Evolutionary conservation across 2,329 filamentous ascomycete genomes (phyloP).

Genomic region (Neoarthrinium moseri): DNA sequence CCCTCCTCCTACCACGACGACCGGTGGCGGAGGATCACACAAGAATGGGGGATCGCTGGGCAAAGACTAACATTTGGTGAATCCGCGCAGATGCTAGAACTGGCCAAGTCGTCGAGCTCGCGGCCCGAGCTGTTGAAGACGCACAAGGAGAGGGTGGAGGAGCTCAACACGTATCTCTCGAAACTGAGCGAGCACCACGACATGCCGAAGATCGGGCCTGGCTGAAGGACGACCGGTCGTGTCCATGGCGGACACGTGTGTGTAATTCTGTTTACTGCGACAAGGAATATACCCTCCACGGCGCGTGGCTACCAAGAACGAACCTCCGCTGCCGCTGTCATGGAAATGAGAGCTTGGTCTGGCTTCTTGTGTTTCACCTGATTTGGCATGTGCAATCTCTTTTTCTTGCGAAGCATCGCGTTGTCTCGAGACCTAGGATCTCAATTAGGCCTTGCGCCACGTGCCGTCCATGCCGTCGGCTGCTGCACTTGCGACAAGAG

Average conservation of each 20-base stretch:
- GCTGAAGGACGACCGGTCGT: conserved; percentile 32
- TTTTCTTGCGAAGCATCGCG: no score
- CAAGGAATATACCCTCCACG: not conserved
- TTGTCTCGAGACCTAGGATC: no score
- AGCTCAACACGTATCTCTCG: conserved; percentile 90
- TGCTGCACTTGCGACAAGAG: not conserved
- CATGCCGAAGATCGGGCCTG: conserved; percentile 73
- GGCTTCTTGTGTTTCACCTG: not conserved
- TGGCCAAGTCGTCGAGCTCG: conserved; percentile 59
- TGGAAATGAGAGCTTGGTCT: no score
- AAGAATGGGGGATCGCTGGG: conserved; percentile 5
- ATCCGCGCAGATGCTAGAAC: conserved; percentile 72
- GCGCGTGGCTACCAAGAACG: no score
- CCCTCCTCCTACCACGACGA: not conserved
- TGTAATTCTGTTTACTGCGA: not conserved
- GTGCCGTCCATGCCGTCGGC: not conserved
- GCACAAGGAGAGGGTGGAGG: conserved; percentile 94
- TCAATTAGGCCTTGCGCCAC: not conserved
- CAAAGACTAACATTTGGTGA: not conserved
- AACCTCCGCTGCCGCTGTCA: no score
- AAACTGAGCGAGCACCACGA: conserved; percentile 96
- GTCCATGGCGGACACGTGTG: not conserved
- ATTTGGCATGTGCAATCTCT: not conserved
- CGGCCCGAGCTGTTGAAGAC: conserved; percentile 84
- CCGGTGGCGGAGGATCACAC: not conserved